A percentile compares a stretch with the other conserved stretches of the same genome.
phyloP scores from a whole-genome alignment of 2,329 filamentous ascomycete genomes.

The Davidsoniella australis region DNA sequence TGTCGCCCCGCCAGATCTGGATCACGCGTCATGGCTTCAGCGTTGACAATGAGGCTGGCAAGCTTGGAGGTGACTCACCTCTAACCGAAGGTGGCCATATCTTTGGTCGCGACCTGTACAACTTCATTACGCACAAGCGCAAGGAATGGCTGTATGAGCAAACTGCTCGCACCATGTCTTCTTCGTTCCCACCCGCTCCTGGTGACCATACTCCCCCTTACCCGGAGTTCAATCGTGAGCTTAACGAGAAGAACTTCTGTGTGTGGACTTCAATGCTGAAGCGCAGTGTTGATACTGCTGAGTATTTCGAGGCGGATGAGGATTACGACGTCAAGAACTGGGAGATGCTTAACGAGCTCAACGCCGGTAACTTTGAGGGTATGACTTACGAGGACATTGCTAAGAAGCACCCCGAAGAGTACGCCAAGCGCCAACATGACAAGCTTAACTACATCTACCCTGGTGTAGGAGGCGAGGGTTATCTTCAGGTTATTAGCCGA shows the following conservation, averaged over 20 bases:
- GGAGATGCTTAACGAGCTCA: constrained; percentile 95
- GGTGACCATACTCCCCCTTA: constrained; percentile 92
- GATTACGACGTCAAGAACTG: constrained; percentile 94
- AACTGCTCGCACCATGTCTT: constrained; percentile 56
- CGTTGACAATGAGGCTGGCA: constrained; percentile 68
- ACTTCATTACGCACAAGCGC: constrained; percentile 69
- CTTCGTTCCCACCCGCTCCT: constrained; percentile 73
- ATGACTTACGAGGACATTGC: constrained; percentile 88
- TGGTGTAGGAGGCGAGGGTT: constrained; percentile 86
- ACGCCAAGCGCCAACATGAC: constrained; percentile 58
- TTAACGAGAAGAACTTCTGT: constrained; percentile 78
- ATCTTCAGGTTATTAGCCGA: constrained; percentile 91
- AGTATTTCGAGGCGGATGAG: constrained; percentile 78
- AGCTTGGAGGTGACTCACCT: constrained; percentile 78
- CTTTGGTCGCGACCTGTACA: constrained; percentile 65
- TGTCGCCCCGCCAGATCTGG: constrained; percentile 92
- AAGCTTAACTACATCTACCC: constrained; percentile 96
- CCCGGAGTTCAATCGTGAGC: constrained; percentile 56
- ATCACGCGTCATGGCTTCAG: constrained; percentile 93
- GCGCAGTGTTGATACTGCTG: constrained; percentile 71
- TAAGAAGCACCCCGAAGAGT: constrained; percentile 63
- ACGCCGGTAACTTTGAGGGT: constrained; percentile 82
- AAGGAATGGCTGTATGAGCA: constrained; percentile 71
- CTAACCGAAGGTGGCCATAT: constrained; percentile 63
- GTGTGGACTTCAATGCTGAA: constrained; percentile 97